Conservation (phyloP, 768 basidiomycete species). For the Gelatoporia subvermispora region DNA sequence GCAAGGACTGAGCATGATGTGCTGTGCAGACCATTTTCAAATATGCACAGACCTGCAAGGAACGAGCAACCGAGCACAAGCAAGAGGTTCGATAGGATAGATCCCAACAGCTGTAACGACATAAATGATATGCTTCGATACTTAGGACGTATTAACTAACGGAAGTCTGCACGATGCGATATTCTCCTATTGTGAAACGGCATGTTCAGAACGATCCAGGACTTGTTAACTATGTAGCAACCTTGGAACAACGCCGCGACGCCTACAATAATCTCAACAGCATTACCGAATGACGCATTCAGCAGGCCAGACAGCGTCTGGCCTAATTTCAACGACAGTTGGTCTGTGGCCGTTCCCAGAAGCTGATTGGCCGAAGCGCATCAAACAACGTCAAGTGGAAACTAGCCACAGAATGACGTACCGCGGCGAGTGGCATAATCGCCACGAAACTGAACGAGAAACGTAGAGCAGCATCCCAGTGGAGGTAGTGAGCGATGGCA, state of each 20-base stretch:
- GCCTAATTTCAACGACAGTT: constrained; percentile 72
- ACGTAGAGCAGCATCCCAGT: constrained; percentile 75
- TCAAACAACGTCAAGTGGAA: background rate
- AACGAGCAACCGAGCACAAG: constrained; percentile 90
- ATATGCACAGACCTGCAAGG: constrained; percentile 54
- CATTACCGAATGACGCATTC: constrained; percentile 82
- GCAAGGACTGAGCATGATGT: background rate
- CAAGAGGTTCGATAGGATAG: constrained; percentile 85
- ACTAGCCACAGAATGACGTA: constrained; percentile 23
- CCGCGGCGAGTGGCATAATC: constrained; percentile 85
- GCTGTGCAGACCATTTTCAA: background rate
- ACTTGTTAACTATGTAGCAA: constrained; percentile 19
- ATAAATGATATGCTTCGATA: constrained; percentile 1
- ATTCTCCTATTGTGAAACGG: constrained; percentile 46
- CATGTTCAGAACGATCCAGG: background rate
- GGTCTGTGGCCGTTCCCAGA: constrained; percentile 78
- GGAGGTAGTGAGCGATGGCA: constrained; percentile 52
- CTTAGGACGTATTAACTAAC: constrained; percentile 36
- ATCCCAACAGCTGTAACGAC: constrained; percentile 70
- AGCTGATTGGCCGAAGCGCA: constrained; percentile 34
- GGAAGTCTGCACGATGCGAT: constrained; percentile 90
- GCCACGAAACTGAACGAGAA: constrained; percentile 77
- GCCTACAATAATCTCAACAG: constrained; percentile 87
- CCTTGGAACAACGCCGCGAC: constrained; percentile 79
- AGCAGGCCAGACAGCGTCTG: constrained; percentile 83